These are phyloP conservation scores for Candida odintsovae DNA, from an alignment of 805 yeast genomes.

Conservation along the genomic window DNA sequence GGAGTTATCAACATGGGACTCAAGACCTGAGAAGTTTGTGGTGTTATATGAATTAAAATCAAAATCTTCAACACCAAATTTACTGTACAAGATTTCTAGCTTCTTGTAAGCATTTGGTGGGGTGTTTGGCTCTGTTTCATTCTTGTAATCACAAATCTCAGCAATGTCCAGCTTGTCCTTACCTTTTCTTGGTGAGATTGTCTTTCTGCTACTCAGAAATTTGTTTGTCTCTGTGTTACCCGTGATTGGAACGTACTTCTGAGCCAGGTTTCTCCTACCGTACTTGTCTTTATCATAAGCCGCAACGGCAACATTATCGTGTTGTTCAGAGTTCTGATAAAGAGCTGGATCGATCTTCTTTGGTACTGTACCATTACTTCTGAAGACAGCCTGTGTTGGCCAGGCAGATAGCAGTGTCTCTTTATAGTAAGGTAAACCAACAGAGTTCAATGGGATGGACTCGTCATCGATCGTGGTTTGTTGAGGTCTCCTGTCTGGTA, in stretches of 20 bases:
- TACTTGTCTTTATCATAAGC: conserved; percentile 51
- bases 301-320: conserved; percentile 36
- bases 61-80: conserved; percentile 90
- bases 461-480: conserved; percentile 35
- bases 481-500: conserved; percentile 29
- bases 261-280: conserved; percentile 49
- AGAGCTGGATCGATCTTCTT: conserved; percentile 42
- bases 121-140: conserved; percentile 26
- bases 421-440: conserved; percentile 86
- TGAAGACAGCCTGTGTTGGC: conserved; percentile 60
- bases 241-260: conserved; percentile 36
- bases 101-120: conserved; percentile 74
- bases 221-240: conserved; percentile 29
- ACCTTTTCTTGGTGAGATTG: conserved; percentile 7
- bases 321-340: conserved; percentile 29
- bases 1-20: conserved; percentile 76
- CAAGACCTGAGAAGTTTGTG: conserved; percentile 77
- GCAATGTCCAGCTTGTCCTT: conserved; percentile 18
- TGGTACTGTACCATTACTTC: conserved; percentile 58
- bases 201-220: conserved; percentile 52
- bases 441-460: conserved; percentile 52
- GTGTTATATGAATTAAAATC: conserved; percentile 82
- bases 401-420: conserved; percentile 75
- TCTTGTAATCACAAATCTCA: conserved; percentile 27
- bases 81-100: conserved; percentile 74